Conservation (phyloP, 2,329 filamentous ascomycete genomes). For the Scortechinia acanthostroma region DNA sequence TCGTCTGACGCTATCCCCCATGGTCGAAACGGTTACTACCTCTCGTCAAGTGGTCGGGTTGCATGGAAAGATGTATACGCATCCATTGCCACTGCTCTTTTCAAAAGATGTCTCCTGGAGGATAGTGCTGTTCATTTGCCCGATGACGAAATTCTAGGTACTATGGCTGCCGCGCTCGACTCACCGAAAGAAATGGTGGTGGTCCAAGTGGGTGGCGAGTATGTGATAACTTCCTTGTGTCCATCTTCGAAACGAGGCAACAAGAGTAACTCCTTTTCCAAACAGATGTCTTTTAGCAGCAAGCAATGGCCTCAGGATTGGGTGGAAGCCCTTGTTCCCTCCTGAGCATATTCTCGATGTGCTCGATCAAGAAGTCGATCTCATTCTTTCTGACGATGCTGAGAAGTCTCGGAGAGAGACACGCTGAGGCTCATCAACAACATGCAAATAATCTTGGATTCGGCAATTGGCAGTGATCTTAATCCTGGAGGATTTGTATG, state of each 20-base stretch:
- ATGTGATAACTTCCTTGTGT: constrained; percentile 9
- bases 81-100: constrained; percentile 30
- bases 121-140: constrained; percentile 23
- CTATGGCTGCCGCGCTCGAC: constrained; percentile 29
- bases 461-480: too few species aligned
- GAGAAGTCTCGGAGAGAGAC: too few species aligned
- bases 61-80: constrained; percentile 40
- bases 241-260: constrained; percentile 3
- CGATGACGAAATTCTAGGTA: constrained; percentile 20
- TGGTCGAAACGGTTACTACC: constrained; percentile 37
- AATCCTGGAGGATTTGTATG: too few species aligned
- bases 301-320: constrained; percentile 18
- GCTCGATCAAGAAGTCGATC: constrained; percentile 23
- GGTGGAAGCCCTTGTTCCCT: constrained; percentile 22
- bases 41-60: constrained; percentile 37
- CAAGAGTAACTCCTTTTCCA: constrained; percentile 21
- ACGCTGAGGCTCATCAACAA: too few species aligned
- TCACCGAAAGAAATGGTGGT: constrained; percentile 23
- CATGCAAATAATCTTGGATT: too few species aligned
- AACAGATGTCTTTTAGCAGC: constrained; percentile 22
- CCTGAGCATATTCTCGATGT: constrained; percentile 24
- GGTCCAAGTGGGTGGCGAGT: constrained; percentile 32
- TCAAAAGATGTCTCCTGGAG: constrained; percentile 25
- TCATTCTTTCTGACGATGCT: too few species aligned
- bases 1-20: constrained; percentile 20